Conservation (phyloP, 2,329 filamentous ascomycete species). For the Colletotrichum gigasporum region DNA sequence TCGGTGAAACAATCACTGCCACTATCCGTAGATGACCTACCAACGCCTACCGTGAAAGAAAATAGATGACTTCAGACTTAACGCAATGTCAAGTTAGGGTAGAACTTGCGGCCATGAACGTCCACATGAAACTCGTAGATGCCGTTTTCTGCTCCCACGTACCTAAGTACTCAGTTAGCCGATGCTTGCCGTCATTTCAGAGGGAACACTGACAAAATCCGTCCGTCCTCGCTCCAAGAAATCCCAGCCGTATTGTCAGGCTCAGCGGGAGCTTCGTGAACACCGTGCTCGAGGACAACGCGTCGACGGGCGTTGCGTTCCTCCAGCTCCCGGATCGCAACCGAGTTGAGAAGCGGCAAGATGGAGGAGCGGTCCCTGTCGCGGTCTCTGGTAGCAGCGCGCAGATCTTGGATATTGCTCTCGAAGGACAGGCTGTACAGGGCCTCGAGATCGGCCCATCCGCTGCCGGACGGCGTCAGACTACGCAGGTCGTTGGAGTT, state of each 20-base stretch:
- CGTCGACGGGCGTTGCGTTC: slow-evolving; percentile 37
- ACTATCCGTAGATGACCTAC: not conserved
- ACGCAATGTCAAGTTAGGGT: slow-evolving; percentile 63
- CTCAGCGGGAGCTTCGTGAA: slow-evolving; percentile 55
- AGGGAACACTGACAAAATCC: slow-evolving; percentile 60
- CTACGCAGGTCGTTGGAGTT: slow-evolving; percentile 11
- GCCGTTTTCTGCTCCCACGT: slow-evolving; percentile 74
- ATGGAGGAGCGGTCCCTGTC: slow-evolving; percentile 48
- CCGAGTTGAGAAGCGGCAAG: slow-evolving; percentile 48
- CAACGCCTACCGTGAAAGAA: slow-evolving; percentile 2
- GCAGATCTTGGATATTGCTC: slow-evolving; percentile 37
- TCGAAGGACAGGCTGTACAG: slow-evolving; percentile 49
- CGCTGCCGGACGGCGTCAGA: slow-evolving; percentile 29
- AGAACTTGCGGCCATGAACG: slow-evolving; percentile 66
- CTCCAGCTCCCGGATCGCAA: slow-evolving; percentile 41
- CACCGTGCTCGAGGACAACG: slow-evolving; percentile 46
- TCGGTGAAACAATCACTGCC: not conserved
- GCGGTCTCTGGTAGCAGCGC: slow-evolving; percentile 39
- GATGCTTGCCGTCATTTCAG: not conserved
- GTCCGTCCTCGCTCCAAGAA: slow-evolving; percentile 70
- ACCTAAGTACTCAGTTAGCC: slow-evolving; percentile 52
- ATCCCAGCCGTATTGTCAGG: slow-evolving; percentile 69
- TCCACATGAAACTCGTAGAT: slow-evolving; percentile 80
- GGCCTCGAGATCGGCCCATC: slow-evolving; percentile 54
- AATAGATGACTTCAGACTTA: slow-evolving; percentile 41